Evolutionary conservation across 2,329 filamentous ascomycete species (phyloP), one percentile per base, ranked within the genome.

Genomic region (Hirsutella rhossiliensis): DNA sequence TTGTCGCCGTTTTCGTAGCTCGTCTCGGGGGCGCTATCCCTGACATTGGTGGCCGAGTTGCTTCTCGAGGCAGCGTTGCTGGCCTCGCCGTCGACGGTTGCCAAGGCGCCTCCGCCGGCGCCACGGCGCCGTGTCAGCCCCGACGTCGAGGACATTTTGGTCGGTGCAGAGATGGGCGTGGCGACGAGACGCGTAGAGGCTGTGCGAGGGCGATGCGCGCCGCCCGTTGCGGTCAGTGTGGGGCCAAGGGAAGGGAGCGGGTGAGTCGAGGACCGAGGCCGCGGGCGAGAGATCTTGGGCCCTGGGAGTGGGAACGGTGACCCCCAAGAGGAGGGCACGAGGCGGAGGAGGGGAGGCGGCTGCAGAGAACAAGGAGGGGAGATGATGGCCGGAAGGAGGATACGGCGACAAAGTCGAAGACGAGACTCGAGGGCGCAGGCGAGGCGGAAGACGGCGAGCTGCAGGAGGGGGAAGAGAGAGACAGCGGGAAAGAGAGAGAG

Each of bases 1-100:
- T 96, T 96, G 67, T 94, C 90, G 63, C 84, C 76, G 61, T 75
- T 88, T 68, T 89, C 84, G 72, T 94, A 97, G 58, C 84, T 90
- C 48, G 92, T 96, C 68, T 82, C 79, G 57, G 77, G 78, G 51
- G 63, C 69, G 58, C 56, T 68, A 57, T 78, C 75, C 58, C 66
- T 67, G 57, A 66, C 62, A 59, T 75, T 75, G 56, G 62, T 66
- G 47, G 72, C 64, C 39, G 72, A 73, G 57, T 77, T 71, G 70
- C 78, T 66, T 56, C 73, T 68, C 70, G 78, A 72, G 49, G 80
- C 57, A 37, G 63, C 64, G 50, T 66, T 67, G 60, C 63, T 67
- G 59, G 77, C 73, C 50, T 82, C 79, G 62, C 72, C 75, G 46
- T 75, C 74, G 41, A 53, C 50, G 50, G 47, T 51, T 50, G 76